These are phyloP conservation scores for Hanseniaspora jakobsenii DNA, from an alignment of 805 yeast species.

Conservation along the genomic window DNA sequence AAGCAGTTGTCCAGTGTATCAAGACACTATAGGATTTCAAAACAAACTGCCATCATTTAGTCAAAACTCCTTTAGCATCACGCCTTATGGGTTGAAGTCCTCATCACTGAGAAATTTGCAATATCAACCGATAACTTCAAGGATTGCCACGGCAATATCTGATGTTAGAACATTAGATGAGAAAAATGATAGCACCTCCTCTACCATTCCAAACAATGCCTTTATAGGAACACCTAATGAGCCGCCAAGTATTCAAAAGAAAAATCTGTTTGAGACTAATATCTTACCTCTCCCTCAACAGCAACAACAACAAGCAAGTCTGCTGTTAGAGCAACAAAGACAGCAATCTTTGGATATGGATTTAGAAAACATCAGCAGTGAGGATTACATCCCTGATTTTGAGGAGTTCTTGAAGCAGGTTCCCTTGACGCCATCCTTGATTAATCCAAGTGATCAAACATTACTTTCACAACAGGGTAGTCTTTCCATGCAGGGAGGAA, in stretches of 20 bases:
- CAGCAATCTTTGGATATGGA: not conserved
- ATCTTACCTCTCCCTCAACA: slow-evolving; percentile 4
- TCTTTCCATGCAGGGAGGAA: not conserved
- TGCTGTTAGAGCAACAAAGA: too few species aligned
- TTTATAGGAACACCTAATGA: not conserved
- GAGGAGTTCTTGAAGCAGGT: slow-evolving; percentile 27
- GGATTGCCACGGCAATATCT: slow-evolving; percentile 6
- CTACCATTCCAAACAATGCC: not conserved
- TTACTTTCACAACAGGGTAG: not conserved
- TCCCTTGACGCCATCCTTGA: not conserved
- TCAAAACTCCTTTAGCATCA: too few species aligned
- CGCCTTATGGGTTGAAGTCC: not conserved
- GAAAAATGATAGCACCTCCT: too few species aligned
- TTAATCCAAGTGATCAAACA: not conserved
- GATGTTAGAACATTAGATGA: slow-evolving; percentile 6
- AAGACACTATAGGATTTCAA: slow-evolving; percentile 28
- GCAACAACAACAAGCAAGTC: too few species aligned
- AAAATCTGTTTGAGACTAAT: slow-evolving; percentile 7
- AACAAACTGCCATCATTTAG: slow-evolving; percentile 17
- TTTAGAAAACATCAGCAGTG: slow-evolving; percentile 15
- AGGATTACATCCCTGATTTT: slow-evolving; percentile 25
- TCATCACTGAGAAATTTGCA: slow-evolving; percentile 5
- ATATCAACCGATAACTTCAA: slow-evolving; percentile 14
- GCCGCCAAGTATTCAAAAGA: slow-evolving; percentile 8
- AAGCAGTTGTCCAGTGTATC: slow-evolving; percentile 30